Evolutionary conservation across 495 filamentous ascomycete species (phyloP).

Genomic region (Aspergillus egyptiacus): DNA sequence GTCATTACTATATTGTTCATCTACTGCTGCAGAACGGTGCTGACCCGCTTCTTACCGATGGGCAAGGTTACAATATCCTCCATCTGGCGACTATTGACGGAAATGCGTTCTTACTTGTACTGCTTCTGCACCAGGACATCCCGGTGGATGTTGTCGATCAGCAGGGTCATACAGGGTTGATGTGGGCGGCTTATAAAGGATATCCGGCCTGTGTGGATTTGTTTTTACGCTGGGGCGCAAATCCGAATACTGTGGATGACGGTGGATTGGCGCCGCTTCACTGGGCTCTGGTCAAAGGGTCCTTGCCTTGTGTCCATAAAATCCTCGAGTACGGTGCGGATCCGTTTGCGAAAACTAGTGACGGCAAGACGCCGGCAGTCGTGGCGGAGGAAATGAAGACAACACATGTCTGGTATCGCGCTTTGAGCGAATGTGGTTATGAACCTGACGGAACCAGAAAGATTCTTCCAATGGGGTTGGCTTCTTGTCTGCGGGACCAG

Average conservation of each 20-base stretch:
- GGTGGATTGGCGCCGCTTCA: slow-evolving; percentile 89
- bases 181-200: slow-evolving; percentile 99
- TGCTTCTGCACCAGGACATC: slow-evolving; percentile 87
- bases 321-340: slow-evolving; percentile 91
- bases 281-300: slow-evolving; percentile 94
- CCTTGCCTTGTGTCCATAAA: slow-evolving; percentile 77
- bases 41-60: slow-evolving; percentile 81
- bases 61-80: slow-evolving; percentile 93
- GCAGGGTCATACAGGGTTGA: slow-evolving; percentile 84
- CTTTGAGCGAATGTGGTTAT: slow-evolving; percentile 79
- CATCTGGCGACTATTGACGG: slow-evolving; percentile 96
- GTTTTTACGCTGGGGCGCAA: slow-evolving; percentile 91
- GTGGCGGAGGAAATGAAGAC: slow-evolving; percentile 90
- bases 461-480: slow-evolving; percentile 45
- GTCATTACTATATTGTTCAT: slow-evolving; percentile 79
- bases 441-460: slow-evolving; percentile 68
- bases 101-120: slow-evolving; percentile 84
- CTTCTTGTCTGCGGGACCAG: slow-evolving; percentile 62
- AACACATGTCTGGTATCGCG: slow-evolving; percentile 70
- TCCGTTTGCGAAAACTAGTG: slow-evolving; percentile 76
- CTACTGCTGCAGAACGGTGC: slow-evolving; percentile 81
- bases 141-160: slow-evolving; percentile 84
- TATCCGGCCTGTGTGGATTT: slow-evolving; percentile 86
- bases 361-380: slow-evolving; percentile 78
- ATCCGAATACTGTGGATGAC: slow-evolving; percentile 83